phyloP scores from a whole-genome alignment of 176 grass and related monocot species.

The Musa troglodytarum region DNA sequence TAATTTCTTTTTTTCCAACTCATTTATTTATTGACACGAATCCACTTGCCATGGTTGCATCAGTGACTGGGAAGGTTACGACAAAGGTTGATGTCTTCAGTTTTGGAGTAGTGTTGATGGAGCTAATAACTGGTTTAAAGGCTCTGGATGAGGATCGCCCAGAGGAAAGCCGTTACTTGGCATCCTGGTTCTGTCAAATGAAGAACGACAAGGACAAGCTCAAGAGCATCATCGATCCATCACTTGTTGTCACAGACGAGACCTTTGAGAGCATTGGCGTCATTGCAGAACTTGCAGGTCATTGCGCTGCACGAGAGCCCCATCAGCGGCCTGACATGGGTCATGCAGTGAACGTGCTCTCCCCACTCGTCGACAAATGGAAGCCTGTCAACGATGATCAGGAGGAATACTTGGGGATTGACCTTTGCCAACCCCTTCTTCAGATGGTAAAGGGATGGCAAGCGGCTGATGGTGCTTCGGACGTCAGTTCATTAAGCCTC shows the following conservation, averaged over 20 bases:
- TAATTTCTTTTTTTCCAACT: not conserved
- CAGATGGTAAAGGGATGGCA: constrained; percentile 98
- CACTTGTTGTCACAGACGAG: constrained; percentile 48
- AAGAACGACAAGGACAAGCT: constrained; percentile 53
- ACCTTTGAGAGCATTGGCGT: constrained; percentile 57
- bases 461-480: constrained; percentile 46
- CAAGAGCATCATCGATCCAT: constrained; percentile 46
- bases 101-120: constrained; percentile 89
- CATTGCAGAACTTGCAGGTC: constrained; percentile 73
- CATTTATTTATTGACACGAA: not conserved
- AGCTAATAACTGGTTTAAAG: constrained; percentile 69
- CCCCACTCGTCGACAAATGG: constrained; percentile 91
- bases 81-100: constrained; percentile 95
- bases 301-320: constrained; percentile 77
- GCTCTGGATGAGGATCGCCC: constrained; percentile 65
- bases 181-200: constrained; percentile 73
- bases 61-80: constrained; percentile 94
- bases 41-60: not conserved
- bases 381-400: constrained; percentile 56
- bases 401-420: constrained; percentile 83
- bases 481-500: constrained; percentile 52
- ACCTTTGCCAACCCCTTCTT: constrained; percentile 71
- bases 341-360: constrained; percentile 59
- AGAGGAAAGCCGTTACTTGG: constrained; percentile 78
- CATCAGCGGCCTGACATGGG: constrained; percentile 77